A percentile compares a stretch with the other conserved stretches of the same genome.
These are phyloP conservation scores for Neopestalotiopsis clavispora DNA, from an alignment of 2,329 filamentous ascomycete genomes.

Conservation along the genomic window DNA sequence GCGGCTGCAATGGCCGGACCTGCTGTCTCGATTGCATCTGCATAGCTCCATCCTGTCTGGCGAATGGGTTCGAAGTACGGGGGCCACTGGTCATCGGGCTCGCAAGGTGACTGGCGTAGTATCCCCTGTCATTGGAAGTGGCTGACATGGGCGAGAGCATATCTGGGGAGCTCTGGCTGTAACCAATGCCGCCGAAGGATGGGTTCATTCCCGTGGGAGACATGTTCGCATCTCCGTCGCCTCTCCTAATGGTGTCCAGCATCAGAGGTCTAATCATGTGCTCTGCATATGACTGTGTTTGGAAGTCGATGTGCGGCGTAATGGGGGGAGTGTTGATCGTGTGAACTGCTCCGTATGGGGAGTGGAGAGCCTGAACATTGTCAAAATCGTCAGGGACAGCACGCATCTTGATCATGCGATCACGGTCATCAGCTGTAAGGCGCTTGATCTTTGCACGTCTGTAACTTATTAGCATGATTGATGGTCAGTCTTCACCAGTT, in stretches of 20 bases:
- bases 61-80: conserved; percentile 57
- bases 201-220: conserved; percentile 71
- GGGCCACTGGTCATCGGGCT: conserved; percentile 52
- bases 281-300: conserved; percentile 55
- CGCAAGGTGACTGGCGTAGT: conserved; percentile 54
- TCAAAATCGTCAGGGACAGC: conserved; percentile 74
- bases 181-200: conserved; percentile 69
- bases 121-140: conserved; percentile 58
- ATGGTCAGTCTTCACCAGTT: not conserved
- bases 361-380: conserved; percentile 71
- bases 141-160: conserved; percentile 63
- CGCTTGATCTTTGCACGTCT: conserved; percentile 76
- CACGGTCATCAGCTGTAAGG: conserved; percentile 71
- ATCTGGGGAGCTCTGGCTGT: conserved; percentile 59
- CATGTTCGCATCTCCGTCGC: conserved; percentile 68
- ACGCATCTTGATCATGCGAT: conserved; percentile 74
- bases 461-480: conserved; percentile 24
- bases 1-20: conserved; percentile 60
- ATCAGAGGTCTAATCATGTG: conserved; percentile 71
- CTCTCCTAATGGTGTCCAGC: conserved; percentile 69
- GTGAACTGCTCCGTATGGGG: conserved; percentile 67
- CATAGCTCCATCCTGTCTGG: conserved; percentile 52
- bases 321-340: conserved; percentile 54
- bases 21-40: conserved; percentile 51
- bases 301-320: conserved; percentile 54